Evolutionary conservation across 495 filamentous ascomycete species (phyloP).

Genomic region (Zalerion maritima): DNA sequence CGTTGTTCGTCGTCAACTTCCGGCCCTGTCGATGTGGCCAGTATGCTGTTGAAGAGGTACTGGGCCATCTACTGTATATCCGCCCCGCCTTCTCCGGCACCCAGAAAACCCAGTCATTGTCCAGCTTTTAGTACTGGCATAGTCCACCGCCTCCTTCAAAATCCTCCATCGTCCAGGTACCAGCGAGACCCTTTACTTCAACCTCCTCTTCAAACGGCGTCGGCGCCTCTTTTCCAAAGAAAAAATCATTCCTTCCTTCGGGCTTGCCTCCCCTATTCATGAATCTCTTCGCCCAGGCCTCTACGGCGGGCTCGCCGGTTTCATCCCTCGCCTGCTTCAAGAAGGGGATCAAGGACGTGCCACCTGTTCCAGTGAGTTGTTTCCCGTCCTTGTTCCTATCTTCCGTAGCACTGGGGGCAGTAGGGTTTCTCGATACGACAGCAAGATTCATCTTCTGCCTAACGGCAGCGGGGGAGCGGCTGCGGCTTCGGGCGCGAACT

Average conservation of each 20-base stretch:
- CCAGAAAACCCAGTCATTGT: too few relatives aligned
- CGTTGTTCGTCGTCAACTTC: too few relatives aligned
- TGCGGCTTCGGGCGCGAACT: slow-evolving; percentile 30
- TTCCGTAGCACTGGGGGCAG: slow-evolving; percentile 7
- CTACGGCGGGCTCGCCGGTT: slow-evolving; percentile 82
- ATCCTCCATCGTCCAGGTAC: slow-evolving; percentile 74
- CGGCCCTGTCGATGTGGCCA: too few relatives aligned
- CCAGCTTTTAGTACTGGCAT: slow-evolving; percentile 43
- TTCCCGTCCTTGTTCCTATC: slow-evolving; percentile 25
- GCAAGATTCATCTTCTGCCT: slow-evolving; percentile 49
- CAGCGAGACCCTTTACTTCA: slow-evolving; percentile 64
- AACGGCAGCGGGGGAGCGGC: slow-evolving; percentile 25
- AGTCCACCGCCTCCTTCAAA: slow-evolving; percentile 55
- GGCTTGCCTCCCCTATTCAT: slow-evolving; percentile 40
- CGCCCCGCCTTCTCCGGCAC: too few relatives aligned
- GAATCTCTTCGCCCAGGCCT: slow-evolving; percentile 63
- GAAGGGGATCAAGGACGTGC: slow-evolving; percentile 84
- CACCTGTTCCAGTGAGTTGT: slow-evolving; percentile 78
- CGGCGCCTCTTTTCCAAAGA: slow-evolving; percentile 44
- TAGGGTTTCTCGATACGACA: slow-evolving; percentile 33
- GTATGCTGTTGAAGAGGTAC: too few relatives aligned
- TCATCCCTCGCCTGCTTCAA: slow-evolving; percentile 91
- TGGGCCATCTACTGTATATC: too few relatives aligned
- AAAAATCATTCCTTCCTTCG: slow-evolving; percentile 35
- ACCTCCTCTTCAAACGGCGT: slow-evolving; percentile 37